Conservation (phyloP, 2,329 filamentous ascomycete species). For the Phialophora tarda region DNA sequence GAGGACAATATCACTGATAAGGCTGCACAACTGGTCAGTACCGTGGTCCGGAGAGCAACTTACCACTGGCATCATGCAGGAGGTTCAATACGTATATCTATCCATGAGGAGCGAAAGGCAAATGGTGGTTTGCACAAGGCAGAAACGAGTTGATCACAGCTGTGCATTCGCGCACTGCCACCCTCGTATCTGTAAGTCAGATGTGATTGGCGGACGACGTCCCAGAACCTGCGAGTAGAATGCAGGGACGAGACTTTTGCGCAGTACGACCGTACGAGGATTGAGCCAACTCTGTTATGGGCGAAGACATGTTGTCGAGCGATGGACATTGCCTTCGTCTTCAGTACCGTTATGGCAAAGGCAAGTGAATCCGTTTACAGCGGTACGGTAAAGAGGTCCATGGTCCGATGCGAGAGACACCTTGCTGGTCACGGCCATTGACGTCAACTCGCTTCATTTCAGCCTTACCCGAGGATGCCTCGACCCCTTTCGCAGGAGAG, state of each 20-base stretch:
- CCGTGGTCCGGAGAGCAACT: background rate
- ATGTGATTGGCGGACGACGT: background rate
- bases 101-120: background rate
- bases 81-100: background rate
- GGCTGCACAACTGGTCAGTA: background rate
- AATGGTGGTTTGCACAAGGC: conserved; percentile 1
- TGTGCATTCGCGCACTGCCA: conserved; percentile 8
- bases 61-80: background rate
- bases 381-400: no score
- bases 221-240: background rate
- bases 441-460: background rate
- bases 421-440: background rate
- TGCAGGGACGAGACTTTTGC: background rate
- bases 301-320: background rate
- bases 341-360: background rate
- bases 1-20: background rate
- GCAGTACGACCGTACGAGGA: background rate
- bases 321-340: background rate
- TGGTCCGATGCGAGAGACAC: background rate
- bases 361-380: no score
- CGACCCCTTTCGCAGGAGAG: background rate
- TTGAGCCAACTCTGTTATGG: background rate
- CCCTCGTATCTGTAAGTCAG: background rate
- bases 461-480: background rate
- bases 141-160: conserved; percentile 4